Conservation (phyloP, 306 rosid genomes). For the Vigna mungo region DNA sequence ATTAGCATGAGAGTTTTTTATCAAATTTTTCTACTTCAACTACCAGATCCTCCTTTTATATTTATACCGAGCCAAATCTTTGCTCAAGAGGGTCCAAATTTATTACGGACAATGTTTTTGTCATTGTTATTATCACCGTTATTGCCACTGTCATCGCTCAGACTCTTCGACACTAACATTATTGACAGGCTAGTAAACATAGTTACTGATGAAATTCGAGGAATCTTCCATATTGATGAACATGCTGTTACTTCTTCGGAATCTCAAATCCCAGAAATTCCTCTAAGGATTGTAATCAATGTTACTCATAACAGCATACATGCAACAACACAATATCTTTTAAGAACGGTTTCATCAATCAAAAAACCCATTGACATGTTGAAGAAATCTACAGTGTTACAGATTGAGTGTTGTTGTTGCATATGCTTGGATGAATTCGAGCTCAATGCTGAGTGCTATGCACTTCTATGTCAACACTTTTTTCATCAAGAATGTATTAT, state of each 20-base stretch:
- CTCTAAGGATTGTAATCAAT: background rate
- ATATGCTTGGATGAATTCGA: background rate
- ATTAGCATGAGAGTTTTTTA: too few species aligned
- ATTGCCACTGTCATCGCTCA: too few species aligned
- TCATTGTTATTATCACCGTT: too few species aligned
- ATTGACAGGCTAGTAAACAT: background rate
- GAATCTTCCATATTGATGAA: background rate
- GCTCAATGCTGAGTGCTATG: background rate
- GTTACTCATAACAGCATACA: too few species aligned
- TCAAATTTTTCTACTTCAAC: rapidly evolving
- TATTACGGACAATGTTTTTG: background rate
- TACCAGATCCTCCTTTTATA: too few species aligned
- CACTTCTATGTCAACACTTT: background rate
- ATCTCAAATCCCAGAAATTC: background rate
- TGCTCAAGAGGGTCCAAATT: background rate
- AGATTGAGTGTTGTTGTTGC: background rate
- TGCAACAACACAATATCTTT: background rate
- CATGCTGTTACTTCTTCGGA: background rate
- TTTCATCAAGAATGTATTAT: background rate
- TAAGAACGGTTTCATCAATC: too few species aligned
- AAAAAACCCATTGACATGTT: background rate
- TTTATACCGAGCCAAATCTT: background rate
- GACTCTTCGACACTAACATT: too few species aligned
- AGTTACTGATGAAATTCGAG: rapidly evolving
- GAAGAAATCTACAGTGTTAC: background rate